A percentile compares a stretch with the other conserved stretches of the same genome.
Evolutionary conservation across 192 early-diverging fungal genomes (phyloP).

Genomic region (Coemansia sp.): DNA sequence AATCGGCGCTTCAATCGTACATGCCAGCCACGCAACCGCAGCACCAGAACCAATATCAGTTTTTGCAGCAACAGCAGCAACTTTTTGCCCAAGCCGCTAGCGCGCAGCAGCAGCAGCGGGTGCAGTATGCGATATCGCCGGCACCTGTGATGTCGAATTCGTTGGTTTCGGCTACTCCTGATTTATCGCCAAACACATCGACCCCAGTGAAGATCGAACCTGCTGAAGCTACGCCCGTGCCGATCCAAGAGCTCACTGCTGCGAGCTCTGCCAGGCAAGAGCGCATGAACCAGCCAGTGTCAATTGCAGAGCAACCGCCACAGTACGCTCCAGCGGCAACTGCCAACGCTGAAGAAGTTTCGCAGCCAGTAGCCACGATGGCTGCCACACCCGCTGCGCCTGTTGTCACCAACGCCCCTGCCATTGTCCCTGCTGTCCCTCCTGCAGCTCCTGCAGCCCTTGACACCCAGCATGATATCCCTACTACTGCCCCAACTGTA

Average conservation of each 20-base stretch:
- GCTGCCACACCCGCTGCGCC: not conserved
- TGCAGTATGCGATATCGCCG: not conserved
- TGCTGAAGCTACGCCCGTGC: not conserved
- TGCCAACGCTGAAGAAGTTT: not conserved
- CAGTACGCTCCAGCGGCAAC: not conserved
- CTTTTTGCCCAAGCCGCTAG: not conserved
- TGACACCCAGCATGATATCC: not conserved
- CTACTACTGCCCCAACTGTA: not conserved
- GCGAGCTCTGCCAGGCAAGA: constrained; percentile 1
- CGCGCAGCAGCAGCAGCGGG: not conserved
- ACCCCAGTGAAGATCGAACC: not conserved
- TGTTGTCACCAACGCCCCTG: not conserved
- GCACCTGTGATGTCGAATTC: not conserved
- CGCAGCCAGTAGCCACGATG: not conserved
- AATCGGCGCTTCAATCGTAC: not conserved
- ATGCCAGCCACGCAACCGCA: not conserved
- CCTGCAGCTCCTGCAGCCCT: not conserved
- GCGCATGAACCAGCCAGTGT: not conserved
- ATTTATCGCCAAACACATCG: not conserved
- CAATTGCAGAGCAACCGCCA: not conserved
- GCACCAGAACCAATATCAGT: not conserved
- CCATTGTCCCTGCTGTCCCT: not conserved
- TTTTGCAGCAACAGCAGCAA: constrained; percentile 1
- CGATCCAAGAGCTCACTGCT: not conserved
- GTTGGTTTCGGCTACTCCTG: not conserved